Base-by-base conservation (phyloP, 2,329 filamentous ascomycete genomes). In the Herpotrichia juniperi region DNA sequence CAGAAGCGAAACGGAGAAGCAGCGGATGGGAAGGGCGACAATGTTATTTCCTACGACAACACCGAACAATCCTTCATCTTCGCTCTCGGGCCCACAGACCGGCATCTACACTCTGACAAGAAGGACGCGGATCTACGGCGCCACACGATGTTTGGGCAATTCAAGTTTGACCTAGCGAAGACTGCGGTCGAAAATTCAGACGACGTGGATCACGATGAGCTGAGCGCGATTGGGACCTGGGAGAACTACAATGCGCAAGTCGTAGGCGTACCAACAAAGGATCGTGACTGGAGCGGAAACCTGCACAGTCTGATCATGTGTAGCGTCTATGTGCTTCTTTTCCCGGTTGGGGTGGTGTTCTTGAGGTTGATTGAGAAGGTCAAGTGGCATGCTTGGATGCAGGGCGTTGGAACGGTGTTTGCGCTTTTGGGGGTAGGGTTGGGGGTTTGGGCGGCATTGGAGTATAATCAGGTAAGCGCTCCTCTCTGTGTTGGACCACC, bases 341-440 rank as follows among this genome's bases (percentile, higher is more conserved):
- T 85, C 64, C 85, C 85, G 0, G 55, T 82, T 9, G 85, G 85
- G 1, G 74, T 83, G 11, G 58, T 86, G 21, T 69, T 86, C 22
- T 66, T 87, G 42, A 73, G 82, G 1, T 64, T 84, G 2, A 75
- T 82, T 9, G 76, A 78, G 26, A 80, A 76, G 67, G 79, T 82
- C 1, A 78, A 76, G 52, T 82, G 79, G 76, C 85, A 87, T 66
- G 82, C 76, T 31, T 58, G 79, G 17, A 80, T 81, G 51, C 84
- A 87, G 70, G 65, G 65, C 0, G 55, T 83, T 19, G 83, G 80
- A 11, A 63, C 81, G 19, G 48, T 80, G 3, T 62, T 83, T 14
- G 77, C 80, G 8, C 62, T 85, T 6, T 63, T 79, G 14, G 85
- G 83, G 5, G 73, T 80, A 11, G 77, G 73, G 2, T 60, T 85